Percentiles rank a stretch among this genome's conserved stretches.
Conservation (phyloP, 140 eudicot genomes). For the Senecio squalidus region DNA sequence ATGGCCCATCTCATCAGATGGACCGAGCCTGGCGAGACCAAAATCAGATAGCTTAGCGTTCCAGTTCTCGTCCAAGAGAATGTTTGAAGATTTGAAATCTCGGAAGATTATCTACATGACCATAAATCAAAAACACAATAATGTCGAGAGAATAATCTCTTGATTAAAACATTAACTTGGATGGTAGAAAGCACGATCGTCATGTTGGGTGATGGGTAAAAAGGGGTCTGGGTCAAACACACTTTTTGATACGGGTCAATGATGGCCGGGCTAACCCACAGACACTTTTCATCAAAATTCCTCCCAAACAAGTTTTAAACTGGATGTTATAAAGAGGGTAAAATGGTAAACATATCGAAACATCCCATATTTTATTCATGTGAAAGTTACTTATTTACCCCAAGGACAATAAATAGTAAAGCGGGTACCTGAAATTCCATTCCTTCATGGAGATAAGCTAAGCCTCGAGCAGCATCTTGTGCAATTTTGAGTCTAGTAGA, state of each 20-base stretch:
- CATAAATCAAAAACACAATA: background rate
- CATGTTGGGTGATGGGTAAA: background rate
- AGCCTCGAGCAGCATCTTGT: conserved; percentile 92
- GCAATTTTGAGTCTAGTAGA: conserved; percentile 69
- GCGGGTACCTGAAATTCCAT: conserved; percentile 87
- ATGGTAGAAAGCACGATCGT: background rate
- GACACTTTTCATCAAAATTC: background rate
- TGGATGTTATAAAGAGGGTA: too few relatives aligned
- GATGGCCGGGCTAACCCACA: background rate
- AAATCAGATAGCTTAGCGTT: conserved; percentile 95
- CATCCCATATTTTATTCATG: background rate
- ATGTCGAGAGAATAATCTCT: background rate
- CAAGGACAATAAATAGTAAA: background rate
- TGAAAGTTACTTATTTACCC: background rate
- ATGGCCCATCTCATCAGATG: conserved; percentile 68
- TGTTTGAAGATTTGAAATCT: conserved; percentile 92
- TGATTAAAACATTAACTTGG: background rate
- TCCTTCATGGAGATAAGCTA: conserved; percentile 93
- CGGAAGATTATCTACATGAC: conserved; percentile 78
- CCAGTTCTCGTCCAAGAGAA: conserved; percentile 81
- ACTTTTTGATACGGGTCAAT: background rate
- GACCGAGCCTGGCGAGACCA: conserved; percentile 92
- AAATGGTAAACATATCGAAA: too few relatives aligned
- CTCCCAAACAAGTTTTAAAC: too few relatives aligned
- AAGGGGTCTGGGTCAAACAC: background rate